Evolutionary conservation across 306 rosid genomes (phyloP).

Genomic region (Crataegus laevigata): DNA sequence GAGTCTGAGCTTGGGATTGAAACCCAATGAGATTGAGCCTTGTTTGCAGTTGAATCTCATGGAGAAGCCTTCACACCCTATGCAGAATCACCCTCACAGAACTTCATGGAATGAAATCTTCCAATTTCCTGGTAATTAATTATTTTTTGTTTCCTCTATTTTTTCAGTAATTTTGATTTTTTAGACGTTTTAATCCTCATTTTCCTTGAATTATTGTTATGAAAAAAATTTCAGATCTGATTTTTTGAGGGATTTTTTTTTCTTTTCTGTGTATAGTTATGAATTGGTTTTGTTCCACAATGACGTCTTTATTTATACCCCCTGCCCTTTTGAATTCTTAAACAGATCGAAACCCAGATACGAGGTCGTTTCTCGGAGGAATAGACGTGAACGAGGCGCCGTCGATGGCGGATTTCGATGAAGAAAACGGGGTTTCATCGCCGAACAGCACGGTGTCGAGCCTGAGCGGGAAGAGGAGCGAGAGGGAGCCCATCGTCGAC

Average conservation of each 20-base stretch:
- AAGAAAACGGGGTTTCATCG: conserved; percentile 69
- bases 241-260: background rate
- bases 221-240: background rate
- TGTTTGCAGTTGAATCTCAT: conserved; percentile 27
- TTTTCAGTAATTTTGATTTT: too few relatives aligned
- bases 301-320: background rate
- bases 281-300: background rate
- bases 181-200: background rate
- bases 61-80: conserved; percentile 34
- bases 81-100: conserved; percentile 29
- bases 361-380: conserved; percentile 43
- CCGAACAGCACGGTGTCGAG: conserved; percentile 91
- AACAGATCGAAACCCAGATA: conserved; percentile 46
- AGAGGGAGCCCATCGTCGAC: conserved; percentile 53
- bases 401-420: conserved; percentile 31
- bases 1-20: conserved; percentile 45
- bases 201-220: background rate
- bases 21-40: conserved; percentile 20
- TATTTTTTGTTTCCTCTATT: background rate
- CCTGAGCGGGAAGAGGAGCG: conserved; percentile 71
- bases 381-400: conserved; percentile 44
- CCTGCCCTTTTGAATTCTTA: background rate
- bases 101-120: conserved; percentile 39
- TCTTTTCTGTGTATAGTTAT: background rate
- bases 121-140: conserved; percentile 41